These are phyloP conservation scores for Viridothelium virens DNA, from an alignment of 495 filamentous ascomycete species.

Conservation along the genomic window DNA sequence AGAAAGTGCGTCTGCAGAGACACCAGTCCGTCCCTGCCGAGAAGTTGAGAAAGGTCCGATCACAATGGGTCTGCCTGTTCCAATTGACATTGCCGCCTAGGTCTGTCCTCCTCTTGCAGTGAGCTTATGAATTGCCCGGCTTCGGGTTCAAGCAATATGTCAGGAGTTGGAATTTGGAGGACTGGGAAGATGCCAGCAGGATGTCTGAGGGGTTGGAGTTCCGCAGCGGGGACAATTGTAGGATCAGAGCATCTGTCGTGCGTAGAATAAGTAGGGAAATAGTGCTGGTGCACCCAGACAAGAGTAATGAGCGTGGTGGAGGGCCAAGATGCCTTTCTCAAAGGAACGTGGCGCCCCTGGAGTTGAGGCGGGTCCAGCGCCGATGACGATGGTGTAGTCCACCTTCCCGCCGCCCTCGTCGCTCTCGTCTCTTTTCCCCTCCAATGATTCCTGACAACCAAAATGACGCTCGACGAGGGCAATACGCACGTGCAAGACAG, in stretches of 20 bases:
- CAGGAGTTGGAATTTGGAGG: background rate
- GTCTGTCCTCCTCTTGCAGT: background rate
- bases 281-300: background rate
- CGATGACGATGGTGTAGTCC: background rate
- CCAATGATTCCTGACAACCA: background rate
- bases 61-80: conserved; percentile 1
- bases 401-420: background rate
- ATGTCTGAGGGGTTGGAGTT: background rate
- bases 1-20: background rate
- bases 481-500: background rate
- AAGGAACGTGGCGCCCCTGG: background rate
- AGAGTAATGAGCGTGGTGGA: conserved; percentile 1
- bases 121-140: background rate
- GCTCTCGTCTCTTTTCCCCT: background rate
- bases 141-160: background rate
- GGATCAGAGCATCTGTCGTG: background rate
- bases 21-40: background rate
- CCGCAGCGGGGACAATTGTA: background rate
- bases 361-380: background rate
- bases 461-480: background rate
- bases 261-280: background rate
- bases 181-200: conserved; percentile 3
- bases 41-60: background rate
- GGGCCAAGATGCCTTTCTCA: background rate
- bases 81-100: conserved; percentile 4